phyloP scores from a whole-genome alignment of 495 filamentous ascomycete species.

The Penicilliopsis zonata region DNA sequence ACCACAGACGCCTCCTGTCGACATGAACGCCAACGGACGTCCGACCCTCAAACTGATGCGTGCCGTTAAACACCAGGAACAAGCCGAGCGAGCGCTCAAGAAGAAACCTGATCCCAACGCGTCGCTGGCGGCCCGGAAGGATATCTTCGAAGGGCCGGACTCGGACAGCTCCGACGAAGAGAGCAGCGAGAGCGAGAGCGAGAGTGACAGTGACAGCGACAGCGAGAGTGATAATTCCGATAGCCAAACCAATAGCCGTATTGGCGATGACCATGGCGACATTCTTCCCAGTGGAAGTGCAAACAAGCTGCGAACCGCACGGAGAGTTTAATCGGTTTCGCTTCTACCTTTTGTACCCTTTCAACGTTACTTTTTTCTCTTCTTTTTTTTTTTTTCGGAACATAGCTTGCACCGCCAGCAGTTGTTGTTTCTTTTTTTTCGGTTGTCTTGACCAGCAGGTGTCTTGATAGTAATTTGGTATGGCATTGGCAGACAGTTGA shows the following conservation, averaged over 20 bases:
- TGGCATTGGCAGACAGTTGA: too few species aligned
- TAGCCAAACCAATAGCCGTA: slow-evolving; percentile 1
- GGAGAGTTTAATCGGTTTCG: too few species aligned
- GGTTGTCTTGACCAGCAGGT: too few species aligned
- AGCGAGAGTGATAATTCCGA: slow-evolving; percentile 2
- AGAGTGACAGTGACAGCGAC: slow-evolving; percentile 3
- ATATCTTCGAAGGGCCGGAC: background rate
- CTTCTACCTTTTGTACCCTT: too few species aligned
- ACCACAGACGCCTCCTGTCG: background rate
- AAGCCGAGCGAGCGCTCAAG: background rate
- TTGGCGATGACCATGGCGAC: slow-evolving; percentile 1
- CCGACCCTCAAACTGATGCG: background rate
- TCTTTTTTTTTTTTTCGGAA: too few species aligned
- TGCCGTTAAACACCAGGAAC: background rate
- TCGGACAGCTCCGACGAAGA: background rate
- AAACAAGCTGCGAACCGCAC: slow-evolving; percentile 2
- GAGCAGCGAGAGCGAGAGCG: background rate
- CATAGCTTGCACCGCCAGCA: too few species aligned
- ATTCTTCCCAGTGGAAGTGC: slow-evolving; percentile 6
- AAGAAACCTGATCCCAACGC: background rate
- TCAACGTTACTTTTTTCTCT: too few species aligned
- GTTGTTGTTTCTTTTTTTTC: too few species aligned
- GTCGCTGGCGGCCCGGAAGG: background rate
- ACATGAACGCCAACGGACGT: background rate
- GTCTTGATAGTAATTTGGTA: too few species aligned